Percentiles rank a stretch among this genome's conserved stretches.
phyloP scores from a whole-genome alignment of 768 basidiomycete genomes.

The Gelatoporia subvermispora region DNA sequence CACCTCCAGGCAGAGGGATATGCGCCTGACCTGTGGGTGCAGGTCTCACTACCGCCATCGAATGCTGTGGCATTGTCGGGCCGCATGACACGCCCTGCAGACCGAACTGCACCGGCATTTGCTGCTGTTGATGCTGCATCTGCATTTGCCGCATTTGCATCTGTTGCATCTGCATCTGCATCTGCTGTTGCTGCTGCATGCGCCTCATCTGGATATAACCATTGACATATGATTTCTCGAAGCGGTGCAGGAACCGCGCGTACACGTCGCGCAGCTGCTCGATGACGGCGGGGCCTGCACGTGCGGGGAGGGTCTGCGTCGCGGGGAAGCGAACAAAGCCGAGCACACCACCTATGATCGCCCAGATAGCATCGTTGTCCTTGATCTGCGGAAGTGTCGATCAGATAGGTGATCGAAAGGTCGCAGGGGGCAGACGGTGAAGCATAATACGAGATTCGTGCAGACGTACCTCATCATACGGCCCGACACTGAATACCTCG shows the following conservation, averaged over 20 bases:
- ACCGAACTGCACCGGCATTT: too few relatives aligned
- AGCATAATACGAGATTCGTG: too few relatives aligned
- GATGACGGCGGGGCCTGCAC: constrained; percentile 57
- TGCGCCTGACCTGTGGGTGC: too few relatives aligned
- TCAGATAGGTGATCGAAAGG: too few relatives aligned
- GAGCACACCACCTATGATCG: constrained; percentile 64
- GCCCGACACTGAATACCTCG: constrained; percentile 56
- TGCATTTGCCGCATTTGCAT: too few relatives aligned
- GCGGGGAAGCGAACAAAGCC: constrained; percentile 63
- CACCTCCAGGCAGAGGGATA: too few relatives aligned
- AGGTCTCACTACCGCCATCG: too few relatives aligned
- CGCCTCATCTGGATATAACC: background rate
- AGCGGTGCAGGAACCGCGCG: constrained; percentile 48
- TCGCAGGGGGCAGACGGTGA: background rate
- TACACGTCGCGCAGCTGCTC: constrained; percentile 57
- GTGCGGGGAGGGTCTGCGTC: constrained; percentile 53
- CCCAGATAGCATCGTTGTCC: constrained; percentile 45
- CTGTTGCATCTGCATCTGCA: too few relatives aligned
- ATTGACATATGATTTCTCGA: constrained; percentile 42
- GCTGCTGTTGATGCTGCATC: too few relatives aligned
- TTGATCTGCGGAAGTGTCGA: background rate
- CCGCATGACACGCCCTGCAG: too few relatives aligned
- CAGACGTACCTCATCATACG: constrained; percentile 41
- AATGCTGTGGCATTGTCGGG: too few relatives aligned
- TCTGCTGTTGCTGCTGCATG: background rate